These are phyloP conservation scores for Ophiorrhiza pumila DNA, from an alignment of 257 asterid species.

Conservation along the genomic window DNA sequence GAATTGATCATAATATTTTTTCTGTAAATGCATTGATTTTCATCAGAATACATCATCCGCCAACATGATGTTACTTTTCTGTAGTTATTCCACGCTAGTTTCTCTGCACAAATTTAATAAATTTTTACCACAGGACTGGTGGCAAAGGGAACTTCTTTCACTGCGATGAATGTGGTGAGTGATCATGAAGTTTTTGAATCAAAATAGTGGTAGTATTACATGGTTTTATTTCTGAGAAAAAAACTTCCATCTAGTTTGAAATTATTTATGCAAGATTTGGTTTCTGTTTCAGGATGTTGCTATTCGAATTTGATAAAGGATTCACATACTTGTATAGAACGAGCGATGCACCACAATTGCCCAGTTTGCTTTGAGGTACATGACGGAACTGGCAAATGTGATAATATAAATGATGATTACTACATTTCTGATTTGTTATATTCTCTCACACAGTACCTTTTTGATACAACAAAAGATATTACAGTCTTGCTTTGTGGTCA, in stretches of 20 bases:
- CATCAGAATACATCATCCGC: neutral
- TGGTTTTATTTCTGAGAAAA: too few relatives aligned
- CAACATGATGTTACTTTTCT: neutral
- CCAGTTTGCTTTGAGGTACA: slow-evolving; percentile 79
- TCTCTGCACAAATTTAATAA: neutral
- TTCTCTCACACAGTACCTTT: slow-evolving; percentile 44
- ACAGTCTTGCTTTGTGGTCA: slow-evolving; percentile 60
- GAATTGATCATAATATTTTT: neutral
- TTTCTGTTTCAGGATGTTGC: slow-evolving; percentile 52
- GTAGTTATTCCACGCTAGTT: too few relatives aligned
- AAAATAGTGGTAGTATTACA: neutral
- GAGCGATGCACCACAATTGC: slow-evolving; percentile 79
- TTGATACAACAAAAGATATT: slow-evolving; percentile 53
- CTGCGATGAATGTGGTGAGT: slow-evolving; percentile 63
- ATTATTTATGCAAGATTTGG: neutral
- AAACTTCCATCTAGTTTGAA: neutral
- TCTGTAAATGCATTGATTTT: neutral
- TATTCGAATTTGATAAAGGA: slow-evolving; percentile 55
- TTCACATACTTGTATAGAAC: slow-evolving; percentile 61
- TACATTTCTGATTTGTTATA: neutral
- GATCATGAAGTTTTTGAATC: neutral
- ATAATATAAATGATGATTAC: neutral
- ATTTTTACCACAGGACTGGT: slow-evolving; percentile 50
- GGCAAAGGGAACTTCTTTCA: slow-evolving; percentile 72
- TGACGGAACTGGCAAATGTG: neutral